Evolutionary conservation across 768 basidiomycete genomes (phyloP).

Genomic region (Mycena galopus): DNA sequence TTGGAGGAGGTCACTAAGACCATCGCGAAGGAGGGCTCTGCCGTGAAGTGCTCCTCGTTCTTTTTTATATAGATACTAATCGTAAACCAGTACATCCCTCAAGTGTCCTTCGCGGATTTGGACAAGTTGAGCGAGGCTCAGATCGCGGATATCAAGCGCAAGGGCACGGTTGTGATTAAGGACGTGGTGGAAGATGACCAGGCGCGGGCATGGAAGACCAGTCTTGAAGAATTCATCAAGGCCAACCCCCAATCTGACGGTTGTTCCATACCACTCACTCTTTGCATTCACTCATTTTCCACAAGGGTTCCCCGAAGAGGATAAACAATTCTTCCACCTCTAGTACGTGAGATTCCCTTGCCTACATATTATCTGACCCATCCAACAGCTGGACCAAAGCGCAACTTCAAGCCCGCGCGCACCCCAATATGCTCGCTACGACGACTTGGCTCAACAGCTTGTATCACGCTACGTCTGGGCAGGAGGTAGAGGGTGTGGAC

Average conservation of each 20-base stretch:
- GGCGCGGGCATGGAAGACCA: constrained; percentile 62
- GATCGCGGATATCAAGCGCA: constrained; percentile 58
- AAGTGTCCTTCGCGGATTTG: constrained; percentile 64
- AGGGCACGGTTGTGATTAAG: constrained; percentile 64
- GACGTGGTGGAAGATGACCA: constrained; percentile 62
- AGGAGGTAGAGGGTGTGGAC: constrained; percentile 59
- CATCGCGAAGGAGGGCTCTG: constrained; percentile 54
- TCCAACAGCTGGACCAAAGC: constrained; percentile 47
- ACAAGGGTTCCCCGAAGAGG: constrained; percentile 57
- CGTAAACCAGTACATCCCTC: constrained; percentile 59
- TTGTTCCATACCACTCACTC: constrained; percentile 32
- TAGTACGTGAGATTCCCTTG: constrained; percentile 53
- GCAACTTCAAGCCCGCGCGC: constrained; percentile 68
- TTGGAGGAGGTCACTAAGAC: constrained; percentile 54
- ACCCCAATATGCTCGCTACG: constrained; percentile 64
- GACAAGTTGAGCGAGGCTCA: constrained; percentile 53
- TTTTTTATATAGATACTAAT: not conserved
- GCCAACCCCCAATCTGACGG: constrained; percentile 63
- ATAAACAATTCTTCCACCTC: constrained; percentile 73
- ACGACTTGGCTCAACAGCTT: constrained; percentile 64
- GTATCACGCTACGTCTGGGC: constrained; percentile 53
- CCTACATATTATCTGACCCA: not conserved
- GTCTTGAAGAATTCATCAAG: constrained; percentile 62
- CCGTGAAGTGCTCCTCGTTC: constrained; percentile 45
- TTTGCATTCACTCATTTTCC: not conserved